Conservation (phyloP, 768 basidiomycete species). For the Leccinum longicurvipes region DNA sequence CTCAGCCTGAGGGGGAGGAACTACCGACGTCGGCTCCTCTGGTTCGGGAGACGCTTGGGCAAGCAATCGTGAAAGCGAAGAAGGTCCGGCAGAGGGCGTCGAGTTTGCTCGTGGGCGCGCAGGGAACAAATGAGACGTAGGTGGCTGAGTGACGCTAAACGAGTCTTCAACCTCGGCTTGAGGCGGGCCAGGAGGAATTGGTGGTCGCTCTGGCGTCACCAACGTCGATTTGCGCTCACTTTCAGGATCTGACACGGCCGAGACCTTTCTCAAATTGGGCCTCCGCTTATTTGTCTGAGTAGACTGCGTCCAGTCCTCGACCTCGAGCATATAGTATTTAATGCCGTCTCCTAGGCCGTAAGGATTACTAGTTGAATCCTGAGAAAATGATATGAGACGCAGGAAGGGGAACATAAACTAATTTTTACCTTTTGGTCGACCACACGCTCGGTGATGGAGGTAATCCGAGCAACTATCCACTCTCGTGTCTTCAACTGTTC, state of each 20-base stretch:
- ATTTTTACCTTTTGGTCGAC: constrained; percentile 66
- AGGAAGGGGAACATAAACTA: background rate
- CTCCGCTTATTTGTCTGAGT: constrained; percentile 58
- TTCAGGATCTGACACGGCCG: constrained; percentile 38
- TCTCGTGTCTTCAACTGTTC: constrained; percentile 89
- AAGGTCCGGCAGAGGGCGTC: constrained; percentile 67
- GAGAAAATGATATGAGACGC: constrained; percentile 3
- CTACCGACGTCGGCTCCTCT: constrained; percentile 34
- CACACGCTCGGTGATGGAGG: constrained; percentile 80
- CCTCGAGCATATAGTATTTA: constrained; percentile 91
- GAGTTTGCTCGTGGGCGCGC: constrained; percentile 61
- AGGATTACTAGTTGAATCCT: constrained; percentile 87
- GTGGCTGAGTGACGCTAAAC: constrained; percentile 59
- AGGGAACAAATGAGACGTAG: constrained; percentile 68
- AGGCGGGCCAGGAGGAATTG: constrained; percentile 54
- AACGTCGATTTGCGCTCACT: constrained; percentile 32
- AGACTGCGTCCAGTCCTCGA: constrained; percentile 89
- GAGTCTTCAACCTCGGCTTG: constrained; percentile 72
- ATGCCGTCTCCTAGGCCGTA: constrained; percentile 84
- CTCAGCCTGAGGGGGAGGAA: constrained; percentile 28
- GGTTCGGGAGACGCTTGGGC: constrained; percentile 59
- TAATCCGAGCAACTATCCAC: constrained; percentile 94
- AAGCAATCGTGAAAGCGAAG: constrained; percentile 73
- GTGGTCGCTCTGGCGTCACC: constrained; percentile 11
- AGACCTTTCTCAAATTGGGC: constrained; percentile 48